Evolutionary conservation across 2,329 filamentous ascomycete species (phyloP).

Genomic region (Fusarium sp.): DNA sequence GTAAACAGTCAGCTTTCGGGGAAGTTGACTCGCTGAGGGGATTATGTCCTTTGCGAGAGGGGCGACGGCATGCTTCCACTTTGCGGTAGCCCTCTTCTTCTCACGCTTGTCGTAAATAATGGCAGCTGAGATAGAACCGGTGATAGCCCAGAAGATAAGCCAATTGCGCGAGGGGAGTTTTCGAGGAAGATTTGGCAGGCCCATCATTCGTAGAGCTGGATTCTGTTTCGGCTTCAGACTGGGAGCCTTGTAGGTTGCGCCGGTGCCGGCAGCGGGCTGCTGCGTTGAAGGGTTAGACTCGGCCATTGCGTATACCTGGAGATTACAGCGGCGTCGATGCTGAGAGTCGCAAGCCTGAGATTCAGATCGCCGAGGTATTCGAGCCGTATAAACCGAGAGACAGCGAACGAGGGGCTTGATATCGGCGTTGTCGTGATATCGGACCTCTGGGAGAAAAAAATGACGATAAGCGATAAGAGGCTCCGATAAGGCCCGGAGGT

Average conservation of each 20-base stretch:
- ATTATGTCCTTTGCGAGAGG: constrained; percentile 84
- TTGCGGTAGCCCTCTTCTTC: constrained; percentile 84
- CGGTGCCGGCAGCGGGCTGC: constrained; percentile 41
- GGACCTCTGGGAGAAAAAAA: constrained; percentile 34
- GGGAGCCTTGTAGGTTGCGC: constrained; percentile 45
- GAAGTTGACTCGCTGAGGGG: constrained; percentile 74
- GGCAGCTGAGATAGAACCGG: constrained; percentile 80
- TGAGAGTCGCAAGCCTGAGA: neutral
- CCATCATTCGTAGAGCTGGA: constrained; percentile 81
- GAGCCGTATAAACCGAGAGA: constrained; percentile 13
- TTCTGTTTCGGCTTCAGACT: constrained; percentile 66
- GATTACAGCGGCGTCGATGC: neutral
- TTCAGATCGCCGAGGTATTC: constrained; percentile 5
- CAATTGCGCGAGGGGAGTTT: constrained; percentile 95
- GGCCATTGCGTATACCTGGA: constrained; percentile 31
- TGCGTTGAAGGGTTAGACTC: constrained; percentile 40
- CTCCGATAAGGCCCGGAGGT: constrained; percentile 36
- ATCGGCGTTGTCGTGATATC: constrained; percentile 20
- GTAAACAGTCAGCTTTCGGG: constrained; percentile 86
- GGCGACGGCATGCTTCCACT: constrained; percentile 87
- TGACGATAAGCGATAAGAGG: constrained; percentile 17
- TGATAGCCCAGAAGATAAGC: constrained; percentile 91
- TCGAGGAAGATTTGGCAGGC: constrained; percentile 83
- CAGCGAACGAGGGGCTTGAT: constrained; percentile 24
- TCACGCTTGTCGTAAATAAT: constrained; percentile 93